Evolutionary conservation across 495 filamentous ascomycete species (phyloP).

Genomic region (Tuber calosporum): DNA sequence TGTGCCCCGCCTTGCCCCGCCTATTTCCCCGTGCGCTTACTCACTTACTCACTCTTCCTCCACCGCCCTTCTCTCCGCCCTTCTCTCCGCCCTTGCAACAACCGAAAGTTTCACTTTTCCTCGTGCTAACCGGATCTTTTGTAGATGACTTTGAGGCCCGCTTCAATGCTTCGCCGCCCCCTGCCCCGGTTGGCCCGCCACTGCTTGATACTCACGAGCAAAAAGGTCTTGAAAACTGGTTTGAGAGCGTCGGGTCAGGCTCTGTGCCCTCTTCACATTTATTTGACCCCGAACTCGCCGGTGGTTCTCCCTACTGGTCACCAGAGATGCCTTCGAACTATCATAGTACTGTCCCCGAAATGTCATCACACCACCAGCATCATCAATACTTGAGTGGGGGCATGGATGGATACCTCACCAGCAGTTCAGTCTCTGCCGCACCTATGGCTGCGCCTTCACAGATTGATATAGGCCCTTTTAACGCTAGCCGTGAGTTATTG

Average conservation of each 20-base stretch:
- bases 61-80: neutral
- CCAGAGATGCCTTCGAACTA: slow-evolving; percentile 32
- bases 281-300: slow-evolving; percentile 32
- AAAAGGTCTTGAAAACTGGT: slow-evolving; percentile 37
- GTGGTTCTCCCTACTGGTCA: slow-evolving; percentile 34
- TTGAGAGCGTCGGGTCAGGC: slow-evolving; percentile 30
- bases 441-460: slow-evolving; percentile 28
- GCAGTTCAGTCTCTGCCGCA: slow-evolving; percentile 31
- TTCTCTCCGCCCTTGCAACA: neutral
- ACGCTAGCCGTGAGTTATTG: slow-evolving; percentile 29
- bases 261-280: slow-evolving; percentile 34
- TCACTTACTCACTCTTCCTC: neutral
- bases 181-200: slow-evolving; percentile 38
- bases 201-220: slow-evolving; percentile 38
- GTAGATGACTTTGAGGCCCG: slow-evolving; percentile 36
- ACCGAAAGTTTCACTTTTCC: neutral
- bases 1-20: slow-evolving; percentile 3
- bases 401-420: slow-evolving; percentile 30
- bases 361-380: slow-evolving; percentile 30
- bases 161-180: slow-evolving; percentile 34
- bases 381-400: slow-evolving; percentile 29
- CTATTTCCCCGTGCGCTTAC: neutral
- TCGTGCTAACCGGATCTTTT: slow-evolving; percentile 15
- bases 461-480: slow-evolving; percentile 39
- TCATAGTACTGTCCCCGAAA: slow-evolving; percentile 18